These are phyloP conservation scores for Penicillium goetzii DNA, from an alignment of 495 filamentous ascomycete genomes.

Conservation along the genomic window DNA sequence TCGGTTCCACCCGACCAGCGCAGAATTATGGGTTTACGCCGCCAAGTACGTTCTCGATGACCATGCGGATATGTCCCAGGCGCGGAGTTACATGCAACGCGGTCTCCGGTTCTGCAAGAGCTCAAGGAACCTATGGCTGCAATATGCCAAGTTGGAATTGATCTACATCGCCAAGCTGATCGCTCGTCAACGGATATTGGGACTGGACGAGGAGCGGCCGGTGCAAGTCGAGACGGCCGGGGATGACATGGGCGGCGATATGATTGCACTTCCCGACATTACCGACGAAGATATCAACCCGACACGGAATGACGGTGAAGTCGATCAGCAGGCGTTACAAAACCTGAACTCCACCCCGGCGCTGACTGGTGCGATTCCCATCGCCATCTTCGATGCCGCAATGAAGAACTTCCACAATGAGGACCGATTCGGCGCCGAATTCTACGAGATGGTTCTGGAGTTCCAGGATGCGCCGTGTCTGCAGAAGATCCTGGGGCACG, in stretches of 20 bases:
- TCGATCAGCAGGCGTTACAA: constrained; percentile 56
- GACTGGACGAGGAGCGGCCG: constrained; percentile 59
- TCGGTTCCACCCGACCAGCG: constrained; percentile 80
- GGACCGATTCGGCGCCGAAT: constrained; percentile 65
- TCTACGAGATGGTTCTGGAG: constrained; percentile 76
- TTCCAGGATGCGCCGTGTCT: constrained; percentile 69
- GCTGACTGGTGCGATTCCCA: constrained; percentile 84
- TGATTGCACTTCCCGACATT: constrained; percentile 64
- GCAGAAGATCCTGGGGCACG: constrained; percentile 72
- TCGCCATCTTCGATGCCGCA: constrained; percentile 88
- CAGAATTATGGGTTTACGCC: constrained; percentile 86
- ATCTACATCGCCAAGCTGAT: constrained; percentile 84
- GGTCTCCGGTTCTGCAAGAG: constrained; percentile 85
- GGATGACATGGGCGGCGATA: constrained; percentile 51
- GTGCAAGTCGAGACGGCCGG: constrained; percentile 45
- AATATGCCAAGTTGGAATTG: constrained; percentile 91
- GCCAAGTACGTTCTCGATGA: constrained; percentile 74
- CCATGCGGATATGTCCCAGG: constrained; percentile 81
- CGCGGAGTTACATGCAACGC: constrained; percentile 83
- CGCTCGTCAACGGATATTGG: constrained; percentile 67
- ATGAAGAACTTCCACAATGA: constrained; percentile 73
- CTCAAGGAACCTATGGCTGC: constrained; percentile 74
- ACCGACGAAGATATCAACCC: constrained; percentile 70
- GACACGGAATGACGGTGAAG: constrained; percentile 51
- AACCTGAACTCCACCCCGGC: constrained; percentile 77